Conservation (phyloP, 192 early-diverging fungal genomes). For the Entomortierella beljakovae region DNA sequence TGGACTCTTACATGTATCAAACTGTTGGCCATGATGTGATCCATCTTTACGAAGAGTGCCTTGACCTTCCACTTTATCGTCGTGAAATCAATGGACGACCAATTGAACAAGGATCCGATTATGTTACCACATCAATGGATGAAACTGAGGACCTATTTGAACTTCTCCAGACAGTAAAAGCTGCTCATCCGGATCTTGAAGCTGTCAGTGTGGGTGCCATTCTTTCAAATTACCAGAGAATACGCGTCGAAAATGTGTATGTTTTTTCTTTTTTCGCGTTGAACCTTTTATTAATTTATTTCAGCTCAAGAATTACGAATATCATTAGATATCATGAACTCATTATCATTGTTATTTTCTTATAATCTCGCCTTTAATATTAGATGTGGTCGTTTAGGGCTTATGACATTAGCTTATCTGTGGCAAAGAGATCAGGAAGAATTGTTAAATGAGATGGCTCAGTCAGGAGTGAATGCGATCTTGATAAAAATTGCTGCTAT, state of each 20-base stretch:
- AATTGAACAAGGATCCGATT: slow-evolving; percentile 72
- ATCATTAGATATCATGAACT: too few relatives aligned
- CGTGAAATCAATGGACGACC: slow-evolving; percentile 78
- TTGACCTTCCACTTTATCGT: slow-evolving; percentile 87
- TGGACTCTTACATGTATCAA: slow-evolving; percentile 97
- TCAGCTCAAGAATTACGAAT: too few relatives aligned
- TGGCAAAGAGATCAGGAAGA: slow-evolving; percentile 91
- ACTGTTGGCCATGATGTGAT: slow-evolving; percentile 96
- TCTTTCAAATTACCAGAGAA: slow-evolving; percentile 96
- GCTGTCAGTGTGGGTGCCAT: slow-evolving; percentile 96
- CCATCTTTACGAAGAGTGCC: slow-evolving; percentile 82
- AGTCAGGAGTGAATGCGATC: slow-evolving; percentile 80
- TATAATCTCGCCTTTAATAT: not conserved
- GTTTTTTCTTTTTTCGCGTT: too few relatives aligned
- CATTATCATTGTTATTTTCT: not conserved
- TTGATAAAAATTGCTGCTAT: slow-evolving; percentile 95
- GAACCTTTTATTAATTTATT: too few relatives aligned
- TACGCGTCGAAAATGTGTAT: slow-evolving; percentile 95
- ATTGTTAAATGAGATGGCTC: slow-evolving; percentile 89
- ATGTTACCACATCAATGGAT: slow-evolving; percentile 75
- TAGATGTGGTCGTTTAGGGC: slow-evolving; percentile 86
- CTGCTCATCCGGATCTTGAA: slow-evolving; percentile 79
- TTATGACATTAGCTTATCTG: slow-evolving; percentile 86
- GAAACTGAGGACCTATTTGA: slow-evolving; percentile 95
- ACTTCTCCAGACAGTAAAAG: slow-evolving; percentile 77